phyloP scores from a whole-genome alignment of 768 basidiomycete genomes.

The Boletus sp. region DNA sequence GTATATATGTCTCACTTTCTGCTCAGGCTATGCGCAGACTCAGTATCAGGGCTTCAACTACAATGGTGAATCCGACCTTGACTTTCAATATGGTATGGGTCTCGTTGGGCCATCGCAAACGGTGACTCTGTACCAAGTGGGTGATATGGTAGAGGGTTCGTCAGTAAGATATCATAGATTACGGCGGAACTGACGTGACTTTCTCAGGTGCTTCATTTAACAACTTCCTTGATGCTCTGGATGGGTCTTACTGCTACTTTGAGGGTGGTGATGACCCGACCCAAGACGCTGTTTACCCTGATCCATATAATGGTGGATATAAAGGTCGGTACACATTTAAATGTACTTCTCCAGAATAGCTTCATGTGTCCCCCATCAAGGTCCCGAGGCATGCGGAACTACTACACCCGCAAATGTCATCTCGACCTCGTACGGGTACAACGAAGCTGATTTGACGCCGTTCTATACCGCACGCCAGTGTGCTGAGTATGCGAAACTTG shows the following conservation, averaged over 20 bases:
- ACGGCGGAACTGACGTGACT: neutral
- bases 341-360: neutral
- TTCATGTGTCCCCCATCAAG: neutral
- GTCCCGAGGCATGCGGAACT: slow-evolving; percentile 38
- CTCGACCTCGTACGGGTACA: slow-evolving; percentile 39
- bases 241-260: slow-evolving; percentile 30
- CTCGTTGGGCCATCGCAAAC: slow-evolving; percentile 19
- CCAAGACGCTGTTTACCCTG: slow-evolving; percentile 27
- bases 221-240: slow-evolving; percentile 34
- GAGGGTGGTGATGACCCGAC: slow-evolving; percentile 25
- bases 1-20: neutral
- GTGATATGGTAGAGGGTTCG: slow-evolving; percentile 28
- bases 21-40: slow-evolving; percentile 28
- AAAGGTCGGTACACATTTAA: slow-evolving; percentile 8
- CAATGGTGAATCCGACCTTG: slow-evolving; percentile 33
- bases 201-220: slow-evolving; percentile 29
- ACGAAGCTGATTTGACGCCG: slow-evolving; percentile 35
- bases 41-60: slow-evolving; percentile 18
- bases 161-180: neutral
- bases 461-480: slow-evolving; percentile 41
- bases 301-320: slow-evolving; percentile 21
- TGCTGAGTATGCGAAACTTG: slow-evolving; percentile 45
- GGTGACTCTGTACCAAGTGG: slow-evolving; percentile 32
- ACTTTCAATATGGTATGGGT: slow-evolving; percentile 31
- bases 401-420: slow-evolving; percentile 35